A percentile compares a stretch with the other conserved stretches of the same genome.
phyloP scores from a whole-genome alignment of 306 rosid species.

The Gynostemma pentaphyllum region DNA sequence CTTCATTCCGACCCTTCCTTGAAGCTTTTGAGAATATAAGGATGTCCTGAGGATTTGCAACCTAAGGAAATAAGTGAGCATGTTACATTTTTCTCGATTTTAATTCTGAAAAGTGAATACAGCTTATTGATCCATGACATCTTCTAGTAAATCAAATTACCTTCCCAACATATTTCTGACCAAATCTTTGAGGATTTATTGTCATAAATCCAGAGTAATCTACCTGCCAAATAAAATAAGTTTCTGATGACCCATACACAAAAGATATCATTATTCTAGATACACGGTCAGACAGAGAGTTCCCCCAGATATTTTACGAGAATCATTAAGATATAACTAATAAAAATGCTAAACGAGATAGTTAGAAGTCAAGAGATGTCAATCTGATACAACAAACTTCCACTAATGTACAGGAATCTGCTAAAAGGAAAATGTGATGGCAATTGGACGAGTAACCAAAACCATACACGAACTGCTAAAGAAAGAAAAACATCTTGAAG shows the following conservation, averaged over 20 bases:
- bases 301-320: background rate
- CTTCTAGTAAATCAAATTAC: conserved; percentile 30
- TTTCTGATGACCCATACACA: background rate
- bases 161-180: conserved; percentile 99
- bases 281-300: background rate
- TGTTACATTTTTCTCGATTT: conserved; percentile 16
- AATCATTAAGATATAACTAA: background rate
- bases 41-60: conserved; percentile 98
- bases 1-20: conserved; percentile 49
- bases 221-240: conserved; percentile 44
- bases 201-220: conserved; percentile 99
- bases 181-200: conserved; percentile 96
- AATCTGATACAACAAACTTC: background rate
- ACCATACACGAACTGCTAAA: background rate
- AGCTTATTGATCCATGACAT: conserved; percentile 19
- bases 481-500: background rate
- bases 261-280: background rate
- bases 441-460: background rate
- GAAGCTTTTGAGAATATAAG: conserved; percentile 93
- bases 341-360: background rate
- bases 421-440: background rate
- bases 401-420: background rate
- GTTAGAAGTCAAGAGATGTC: background rate
- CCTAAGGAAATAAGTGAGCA: conserved; percentile 33
- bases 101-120: conserved; percentile 16